phyloP scores from a whole-genome alignment of 495 filamentous ascomycete genomes.

The Amphirosellinia nigrospora region DNA sequence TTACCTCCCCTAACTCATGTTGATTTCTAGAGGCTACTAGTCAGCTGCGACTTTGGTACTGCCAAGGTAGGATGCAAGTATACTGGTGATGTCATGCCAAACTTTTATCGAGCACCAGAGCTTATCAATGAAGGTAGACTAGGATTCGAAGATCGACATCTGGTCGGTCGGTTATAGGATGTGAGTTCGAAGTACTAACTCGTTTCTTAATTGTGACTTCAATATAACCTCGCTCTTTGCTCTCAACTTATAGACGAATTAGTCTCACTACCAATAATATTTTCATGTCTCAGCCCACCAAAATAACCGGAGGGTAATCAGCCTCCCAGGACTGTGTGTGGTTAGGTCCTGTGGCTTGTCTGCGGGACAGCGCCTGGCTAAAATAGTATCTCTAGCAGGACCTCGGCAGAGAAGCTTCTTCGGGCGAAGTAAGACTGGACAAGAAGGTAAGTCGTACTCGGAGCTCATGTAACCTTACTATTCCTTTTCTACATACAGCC shows the following conservation, averaged over 20 bases:
- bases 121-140: background rate
- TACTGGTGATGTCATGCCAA: background rate
- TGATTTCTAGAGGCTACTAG: background rate
- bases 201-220: too few species aligned
- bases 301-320: too few species aligned
- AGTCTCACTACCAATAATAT: too few species aligned
- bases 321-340: too few species aligned
- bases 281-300: too few species aligned
- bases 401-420: background rate
- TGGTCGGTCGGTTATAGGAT: slow-evolving; percentile 1
- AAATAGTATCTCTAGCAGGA: background rate
- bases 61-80: background rate
- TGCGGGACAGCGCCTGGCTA: background rate
- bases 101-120: background rate
- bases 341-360: too few species aligned
- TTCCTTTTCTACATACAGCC: too few species aligned
- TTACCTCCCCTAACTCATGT: background rate
- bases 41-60: background rate
- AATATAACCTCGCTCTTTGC: too few species aligned
- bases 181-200: slow-evolving; percentile 7
- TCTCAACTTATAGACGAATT: too few species aligned
- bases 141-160: background rate
- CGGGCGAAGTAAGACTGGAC: slow-evolving; percentile 1
- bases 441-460: background rate
- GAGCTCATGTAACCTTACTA: background rate